phyloP scores from a whole-genome alignment of 306 rosid genomes.

The Corylus avellana region DNA sequence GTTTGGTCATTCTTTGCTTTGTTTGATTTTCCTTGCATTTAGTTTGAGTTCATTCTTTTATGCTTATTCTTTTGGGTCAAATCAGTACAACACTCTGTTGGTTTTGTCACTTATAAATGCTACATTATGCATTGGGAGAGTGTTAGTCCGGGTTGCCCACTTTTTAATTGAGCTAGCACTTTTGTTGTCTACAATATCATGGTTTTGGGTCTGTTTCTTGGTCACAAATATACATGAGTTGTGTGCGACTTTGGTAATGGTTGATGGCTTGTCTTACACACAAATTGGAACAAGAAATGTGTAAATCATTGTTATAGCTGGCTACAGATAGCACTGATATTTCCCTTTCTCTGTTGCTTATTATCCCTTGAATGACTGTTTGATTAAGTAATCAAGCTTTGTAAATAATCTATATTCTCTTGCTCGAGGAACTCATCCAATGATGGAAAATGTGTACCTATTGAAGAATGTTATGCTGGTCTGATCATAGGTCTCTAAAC shows the following conservation, averaged over 20 bases:
- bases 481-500: not conserved
- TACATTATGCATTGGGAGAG: not conserved
- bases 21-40: not conserved
- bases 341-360: not conserved
- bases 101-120: not conserved
- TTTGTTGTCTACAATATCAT: not conserved
- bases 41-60: not conserved
- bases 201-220: not conserved
- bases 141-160: not conserved
- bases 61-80: not conserved
- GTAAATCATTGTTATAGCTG: not conserved
- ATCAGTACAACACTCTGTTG: not conserved
- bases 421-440: not conserved
- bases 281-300: conserved; percentile 4
- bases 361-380: not conserved
- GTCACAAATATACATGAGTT: not conserved
- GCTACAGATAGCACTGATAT: not conserved
- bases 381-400: not conserved
- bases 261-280: not conserved
- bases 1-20: not conserved
- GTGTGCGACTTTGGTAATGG: not conserved
- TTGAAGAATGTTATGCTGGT: not conserved
- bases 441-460: no score
- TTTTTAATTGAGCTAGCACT: not conserved
- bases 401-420: not conserved